These are phyloP conservation scores for Dissophora ornata DNA, from an alignment of 192 early-diverging fungal species.

Conservation along the genomic window DNA sequence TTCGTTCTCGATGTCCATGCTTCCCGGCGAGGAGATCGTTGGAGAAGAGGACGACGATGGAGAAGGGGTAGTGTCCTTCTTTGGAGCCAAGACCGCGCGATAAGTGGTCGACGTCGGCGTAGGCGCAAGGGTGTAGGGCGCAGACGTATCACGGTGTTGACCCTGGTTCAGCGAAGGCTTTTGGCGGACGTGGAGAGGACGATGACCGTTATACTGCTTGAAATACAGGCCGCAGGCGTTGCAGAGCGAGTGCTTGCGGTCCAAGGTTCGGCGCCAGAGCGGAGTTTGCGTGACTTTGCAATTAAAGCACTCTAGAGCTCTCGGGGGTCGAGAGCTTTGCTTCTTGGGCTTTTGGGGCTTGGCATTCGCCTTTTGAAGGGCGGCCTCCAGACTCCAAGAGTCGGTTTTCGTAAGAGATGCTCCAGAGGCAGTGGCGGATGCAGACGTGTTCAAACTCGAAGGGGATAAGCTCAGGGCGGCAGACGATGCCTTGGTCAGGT, in stretches of 20 bases:
- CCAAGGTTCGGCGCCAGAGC: slow-evolving; percentile 85
- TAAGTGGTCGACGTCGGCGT: slow-evolving; percentile 1
- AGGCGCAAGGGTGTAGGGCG: slow-evolving; percentile 22
- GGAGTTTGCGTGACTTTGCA: slow-evolving; percentile 88
- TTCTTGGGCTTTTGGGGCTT: slow-evolving; percentile 48
- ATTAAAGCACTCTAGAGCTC: slow-evolving; percentile 74
- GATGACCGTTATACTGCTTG: slow-evolving; percentile 87
- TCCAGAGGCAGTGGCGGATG: not conserved
- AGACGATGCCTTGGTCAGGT: slow-evolving; percentile 18
- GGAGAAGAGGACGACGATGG: slow-evolving; percentile 15
- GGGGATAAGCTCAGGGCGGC: not conserved
- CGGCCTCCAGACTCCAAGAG: slow-evolving; percentile 3
- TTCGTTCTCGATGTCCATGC: slow-evolving; percentile 20
- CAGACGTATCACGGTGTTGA: slow-evolving; percentile 18
- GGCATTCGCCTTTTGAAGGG: slow-evolving; percentile 26
- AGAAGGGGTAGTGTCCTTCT: slow-evolving; percentile 10
- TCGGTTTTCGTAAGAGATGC: not conserved
- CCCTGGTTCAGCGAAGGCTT: slow-evolving; percentile 44
- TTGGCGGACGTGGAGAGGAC: slow-evolving; percentile 75
- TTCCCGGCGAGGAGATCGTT: slow-evolving; percentile 12
- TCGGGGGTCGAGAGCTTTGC: slow-evolving; percentile 50
- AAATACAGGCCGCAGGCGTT: slow-evolving; percentile 94
- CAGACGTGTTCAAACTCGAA: not conserved
- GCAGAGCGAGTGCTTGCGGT: slow-evolving; percentile 86
- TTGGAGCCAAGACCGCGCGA: slow-evolving; percentile 15